Conservation (phyloP, 176 grass and related monocot species). For the Cenchrus purpureus region DNA sequence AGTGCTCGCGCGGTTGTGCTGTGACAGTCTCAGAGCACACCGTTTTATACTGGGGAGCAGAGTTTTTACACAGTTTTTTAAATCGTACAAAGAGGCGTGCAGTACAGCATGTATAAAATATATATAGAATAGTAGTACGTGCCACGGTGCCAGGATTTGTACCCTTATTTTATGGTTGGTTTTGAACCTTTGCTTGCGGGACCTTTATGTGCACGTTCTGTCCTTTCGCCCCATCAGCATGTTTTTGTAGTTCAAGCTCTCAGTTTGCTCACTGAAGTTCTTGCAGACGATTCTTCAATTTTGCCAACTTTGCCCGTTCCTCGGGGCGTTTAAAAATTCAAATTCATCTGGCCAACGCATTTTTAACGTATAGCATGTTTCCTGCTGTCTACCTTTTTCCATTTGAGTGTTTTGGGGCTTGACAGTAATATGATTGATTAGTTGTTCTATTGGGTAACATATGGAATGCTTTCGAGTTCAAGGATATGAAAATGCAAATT, state of each 20-base stretch:
- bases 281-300: background rate
- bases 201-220: background rate
- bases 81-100: background rate
- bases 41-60: constrained; percentile 46
- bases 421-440: no score
- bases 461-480: no score
- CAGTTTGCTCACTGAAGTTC: background rate
- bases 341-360: background rate
- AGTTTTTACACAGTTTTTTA: constrained; percentile 7
- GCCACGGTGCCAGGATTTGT: constrained; percentile 13
- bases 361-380: no score
- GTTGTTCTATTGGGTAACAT: no score
- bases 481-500: no score
- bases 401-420: no score
- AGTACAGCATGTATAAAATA: background rate
- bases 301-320: background rate
- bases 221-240: background rate
- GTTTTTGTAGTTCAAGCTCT: background rate
- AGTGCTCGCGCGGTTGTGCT: constrained; percentile 6
- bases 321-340: background rate
- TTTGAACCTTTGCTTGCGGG: constrained; percentile 8
- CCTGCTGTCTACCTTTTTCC: no score
- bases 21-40: constrained; percentile 22
- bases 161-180: constrained; percentile 9
- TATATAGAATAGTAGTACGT: background rate